phyloP scores from a whole-genome alignment of 1,284 basidiomycete species.

The Mycena sp. region DNA sequence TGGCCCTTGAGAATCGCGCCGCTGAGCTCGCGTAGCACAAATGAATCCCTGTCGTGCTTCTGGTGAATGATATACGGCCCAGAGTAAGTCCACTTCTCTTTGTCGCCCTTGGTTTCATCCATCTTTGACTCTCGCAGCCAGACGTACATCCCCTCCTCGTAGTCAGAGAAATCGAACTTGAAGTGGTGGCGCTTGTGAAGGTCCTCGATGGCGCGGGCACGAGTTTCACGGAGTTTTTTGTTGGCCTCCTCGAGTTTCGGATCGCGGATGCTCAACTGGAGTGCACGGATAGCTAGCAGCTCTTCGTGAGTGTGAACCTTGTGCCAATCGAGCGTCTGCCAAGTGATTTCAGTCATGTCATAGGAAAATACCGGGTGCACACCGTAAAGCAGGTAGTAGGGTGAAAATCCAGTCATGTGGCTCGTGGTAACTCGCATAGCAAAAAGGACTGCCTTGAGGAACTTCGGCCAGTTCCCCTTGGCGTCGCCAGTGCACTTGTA shows the following conservation, averaged over 20 bases:
- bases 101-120: slow-evolving; percentile 40
- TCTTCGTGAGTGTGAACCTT: slow-evolving; percentile 30
- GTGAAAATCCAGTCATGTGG: slow-evolving; percentile 40
- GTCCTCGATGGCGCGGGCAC: slow-evolving; percentile 37
- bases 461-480: slow-evolving; percentile 36
- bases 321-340: slow-evolving; percentile 41
- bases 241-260: slow-evolving; percentile 29
- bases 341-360: slow-evolving; percentile 44
- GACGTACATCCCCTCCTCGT: slow-evolving; percentile 38
- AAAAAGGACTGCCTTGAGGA: slow-evolving; percentile 32
- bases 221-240: slow-evolving; percentile 19
- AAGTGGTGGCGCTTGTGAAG: slow-evolving; percentile 30
- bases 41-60: slow-evolving; percentile 27
- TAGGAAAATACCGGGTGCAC: slow-evolving; percentile 42
- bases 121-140: slow-evolving; percentile 41
- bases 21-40: slow-evolving; percentile 37
- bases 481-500: slow-evolving; percentile 33
- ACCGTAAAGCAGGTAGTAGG: slow-evolving; percentile 47
- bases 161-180: slow-evolving; percentile 27
- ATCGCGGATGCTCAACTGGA: slow-evolving; percentile 35
- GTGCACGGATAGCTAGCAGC: slow-evolving; percentile 35
- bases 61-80: slow-evolving; percentile 43
- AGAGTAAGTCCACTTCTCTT: slow-evolving; percentile 37
- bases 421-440: slow-evolving; percentile 37
- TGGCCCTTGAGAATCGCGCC: slow-evolving; percentile 33